Base-by-base conservation (phyloP, 306 rosid genomes). In the Sechiopsis laciniata region DNA sequence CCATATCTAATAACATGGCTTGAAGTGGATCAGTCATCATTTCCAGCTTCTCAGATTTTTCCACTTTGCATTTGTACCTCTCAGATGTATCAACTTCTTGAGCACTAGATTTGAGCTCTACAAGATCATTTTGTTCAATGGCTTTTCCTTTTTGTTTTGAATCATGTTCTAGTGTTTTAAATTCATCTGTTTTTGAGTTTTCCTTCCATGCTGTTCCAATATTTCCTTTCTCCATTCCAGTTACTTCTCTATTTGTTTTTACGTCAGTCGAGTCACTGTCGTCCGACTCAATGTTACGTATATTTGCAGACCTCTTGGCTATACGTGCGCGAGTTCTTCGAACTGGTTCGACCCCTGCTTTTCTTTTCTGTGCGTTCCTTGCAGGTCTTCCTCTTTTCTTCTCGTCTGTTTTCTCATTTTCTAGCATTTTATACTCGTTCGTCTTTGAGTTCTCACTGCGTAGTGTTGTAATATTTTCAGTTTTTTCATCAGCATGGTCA, bases 1-100 rank as follows among this genome's bases (percentile, higher is more conserved):
- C 87, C 91, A 89, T 82, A 82, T 83, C 87, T 75, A 94, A 82
- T 78, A 90, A 69, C 97, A 94, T 90, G 0, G 98, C 93, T 62
- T 90, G 85, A 77, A 93, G 79, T 2, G 96, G 97, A 86, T 89
- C 95, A 20, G 48, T 67, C 74, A 71, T 74, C 14, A 75, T 67
- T 73, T 84, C 88, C 17, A 78, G 82, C 74, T 87, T 83, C 66
- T 86, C 85, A 1, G 45, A 16, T 69, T 59, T 73, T 75, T 76
- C 55, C n/a, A 54, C 62, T 59, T 79, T 77, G n/a, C 55, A 63
- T 75, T 71, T 64, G 45, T 13, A 68, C 74, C 58, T 81, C 67
- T 82, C 83, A 14, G 22, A 46, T 83, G 77, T 78, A 77, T 82
- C 79, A 45, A 71, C 54, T 78, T 84, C 82, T 0, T 60, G 19